Conservation (phyloP, 1,284 basidiomycete species). For the Sanghuangporus weigelae region DNA sequence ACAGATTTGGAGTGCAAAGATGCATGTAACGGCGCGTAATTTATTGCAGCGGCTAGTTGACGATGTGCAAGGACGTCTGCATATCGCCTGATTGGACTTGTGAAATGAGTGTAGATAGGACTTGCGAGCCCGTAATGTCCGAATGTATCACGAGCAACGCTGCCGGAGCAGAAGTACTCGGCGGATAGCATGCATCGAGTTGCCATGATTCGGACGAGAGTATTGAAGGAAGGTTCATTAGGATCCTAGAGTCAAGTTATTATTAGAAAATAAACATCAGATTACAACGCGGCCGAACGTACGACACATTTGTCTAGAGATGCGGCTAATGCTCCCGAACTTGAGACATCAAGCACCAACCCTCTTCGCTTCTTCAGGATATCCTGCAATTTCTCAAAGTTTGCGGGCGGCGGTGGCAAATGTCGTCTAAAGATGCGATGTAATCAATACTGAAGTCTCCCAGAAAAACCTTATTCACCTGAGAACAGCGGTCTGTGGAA, state of each 20-base stretch:
- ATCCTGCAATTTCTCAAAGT: constrained; percentile 96
- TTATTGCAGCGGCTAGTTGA: constrained; percentile 89
- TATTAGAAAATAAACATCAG: constrained; percentile 2
- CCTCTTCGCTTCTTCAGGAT: constrained; percentile 85
- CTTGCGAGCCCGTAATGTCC: constrained; percentile 96
- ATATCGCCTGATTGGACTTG: constrained; percentile 89
- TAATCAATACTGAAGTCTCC: constrained; percentile 2
- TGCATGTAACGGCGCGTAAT: constrained; percentile 78
- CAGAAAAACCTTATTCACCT: constrained; percentile 42
- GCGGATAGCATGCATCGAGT: constrained; percentile 98
- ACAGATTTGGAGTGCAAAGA: constrained; percentile 85
- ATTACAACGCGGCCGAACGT: constrained; percentile 27
- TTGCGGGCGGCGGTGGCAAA: constrained; percentile 85
- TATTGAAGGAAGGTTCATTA: constrained; percentile 87
- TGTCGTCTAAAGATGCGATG: constrained; percentile 61
- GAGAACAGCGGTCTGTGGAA: constrained; percentile 93
- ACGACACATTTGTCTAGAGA: constrained; percentile 89
- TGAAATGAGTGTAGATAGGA: constrained; percentile 98
- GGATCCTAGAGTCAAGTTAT: constrained; percentile 54
- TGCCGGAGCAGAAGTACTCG: constrained; percentile 97
- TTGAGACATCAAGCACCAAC: constrained; percentile 86
- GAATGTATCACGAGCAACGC: constrained; percentile 88
- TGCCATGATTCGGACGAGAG: constrained; percentile 97
- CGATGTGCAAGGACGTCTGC: constrained; percentile 95
- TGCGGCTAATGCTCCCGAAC: constrained; percentile 85